These are phyloP conservation scores for Nidularia pulvinata DNA, from an alignment of 768 basidiomycete species.

Conservation along the genomic window DNA sequence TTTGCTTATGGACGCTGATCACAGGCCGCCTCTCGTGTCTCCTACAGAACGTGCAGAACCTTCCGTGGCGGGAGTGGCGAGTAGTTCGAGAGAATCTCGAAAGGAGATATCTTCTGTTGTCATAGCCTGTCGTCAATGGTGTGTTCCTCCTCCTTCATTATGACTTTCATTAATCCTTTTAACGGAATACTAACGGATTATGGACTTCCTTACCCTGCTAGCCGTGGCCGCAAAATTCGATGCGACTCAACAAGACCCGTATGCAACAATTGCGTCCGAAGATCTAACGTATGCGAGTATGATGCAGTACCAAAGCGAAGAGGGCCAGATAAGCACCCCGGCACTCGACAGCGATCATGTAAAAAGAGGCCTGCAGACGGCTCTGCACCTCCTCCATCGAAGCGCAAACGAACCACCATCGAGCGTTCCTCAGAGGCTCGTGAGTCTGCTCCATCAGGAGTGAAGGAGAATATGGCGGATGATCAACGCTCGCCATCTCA, in stretches of 20 bases:
- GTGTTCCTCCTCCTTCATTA: slow-evolving; percentile 29
- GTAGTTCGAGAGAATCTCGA: slow-evolving; percentile 36
- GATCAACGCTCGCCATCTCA: slow-evolving; percentile 16
- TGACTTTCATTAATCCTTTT: slow-evolving; percentile 37
- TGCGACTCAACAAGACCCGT: slow-evolving; percentile 83
- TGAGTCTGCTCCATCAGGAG: slow-evolving; percentile 23
- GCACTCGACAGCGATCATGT: slow-evolving; percentile 77
- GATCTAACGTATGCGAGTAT: slow-evolving; percentile 78
- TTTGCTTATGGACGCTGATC: slow-evolving; percentile 14
- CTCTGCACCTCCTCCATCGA: slow-evolving; percentile 45
- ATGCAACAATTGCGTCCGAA: slow-evolving; percentile 81
- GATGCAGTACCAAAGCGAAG: slow-evolving; percentile 80
- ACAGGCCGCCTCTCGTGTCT: slow-evolving; percentile 25
- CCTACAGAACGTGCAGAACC: slow-evolving; percentile 29
- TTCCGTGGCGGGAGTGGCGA: slow-evolving; percentile 23
- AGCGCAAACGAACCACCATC: slow-evolving; percentile 45
- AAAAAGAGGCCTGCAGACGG: slow-evolving; percentile 74
- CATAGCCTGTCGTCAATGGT: slow-evolving; percentile 88
- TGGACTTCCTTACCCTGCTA: slow-evolving; percentile 35
- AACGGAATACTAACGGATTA: slow-evolving; percentile 29
- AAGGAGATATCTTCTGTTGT: slow-evolving; percentile 69
- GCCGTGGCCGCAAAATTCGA: slow-evolving; percentile 83
- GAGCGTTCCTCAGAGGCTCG: slow-evolving; percentile 27
- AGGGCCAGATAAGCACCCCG: slow-evolving; percentile 86
- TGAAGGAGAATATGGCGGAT: slow-evolving; percentile 38